Conservation (phyloP, 2,329 filamentous ascomycete genomes). For the Pestalotiopsis sp. region DNA sequence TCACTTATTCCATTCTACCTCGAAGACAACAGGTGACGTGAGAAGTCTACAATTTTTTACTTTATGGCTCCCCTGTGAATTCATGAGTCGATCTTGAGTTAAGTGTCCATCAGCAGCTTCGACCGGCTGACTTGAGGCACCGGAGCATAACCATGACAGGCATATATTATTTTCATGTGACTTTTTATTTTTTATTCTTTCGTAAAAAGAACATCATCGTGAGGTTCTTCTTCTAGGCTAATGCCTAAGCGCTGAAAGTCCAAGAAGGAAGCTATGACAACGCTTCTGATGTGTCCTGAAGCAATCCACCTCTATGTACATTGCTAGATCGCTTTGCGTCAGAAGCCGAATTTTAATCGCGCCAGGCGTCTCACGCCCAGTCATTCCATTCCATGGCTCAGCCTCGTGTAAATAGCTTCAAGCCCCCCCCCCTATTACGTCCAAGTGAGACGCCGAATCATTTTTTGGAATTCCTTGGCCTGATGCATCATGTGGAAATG, state of each 20-base stretch:
- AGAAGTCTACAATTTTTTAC: too few relatives aligned
- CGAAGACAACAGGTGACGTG: too few relatives aligned
- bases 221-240: background rate
- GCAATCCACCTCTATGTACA: slow-evolving; percentile 4
- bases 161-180: background rate
- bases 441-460: background rate
- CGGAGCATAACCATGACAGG: too few relatives aligned
- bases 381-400: background rate
- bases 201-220: background rate
- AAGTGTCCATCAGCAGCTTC: too few relatives aligned
- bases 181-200: background rate
- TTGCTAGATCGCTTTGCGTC: background rate
- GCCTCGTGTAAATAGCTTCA: background rate
- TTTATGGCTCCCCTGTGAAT: too few relatives aligned
- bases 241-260: background rate
- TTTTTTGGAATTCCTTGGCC: slow-evolving; percentile 4
- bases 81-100: too few relatives aligned
- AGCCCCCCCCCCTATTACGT: background rate
- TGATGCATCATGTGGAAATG: slow-evolving; percentile 2
- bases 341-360: background rate
- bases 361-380: background rate
- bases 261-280: slow-evolving; percentile 4
- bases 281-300: slow-evolving; percentile 3
- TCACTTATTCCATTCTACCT: too few relatives aligned
- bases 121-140: too few relatives aligned